These are phyloP conservation scores for Diplodia scrobiculata DNA, from an alignment of 2,329 filamentous ascomycete genomes.

Conservation along the genomic window DNA sequence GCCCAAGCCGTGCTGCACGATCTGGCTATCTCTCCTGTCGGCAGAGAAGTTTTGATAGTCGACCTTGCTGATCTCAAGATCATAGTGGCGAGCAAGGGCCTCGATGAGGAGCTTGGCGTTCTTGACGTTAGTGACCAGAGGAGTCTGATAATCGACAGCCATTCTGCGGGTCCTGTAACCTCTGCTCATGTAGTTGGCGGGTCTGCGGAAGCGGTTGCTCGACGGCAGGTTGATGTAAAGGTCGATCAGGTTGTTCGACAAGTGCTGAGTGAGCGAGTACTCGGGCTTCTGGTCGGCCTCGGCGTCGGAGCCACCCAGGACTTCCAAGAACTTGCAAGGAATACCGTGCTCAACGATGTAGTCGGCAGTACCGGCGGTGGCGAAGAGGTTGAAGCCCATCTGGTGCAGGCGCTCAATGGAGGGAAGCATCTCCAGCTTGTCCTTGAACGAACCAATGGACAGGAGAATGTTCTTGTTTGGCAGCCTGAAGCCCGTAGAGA, in stretches of 20 bases:
- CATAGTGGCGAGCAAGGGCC: constrained; percentile 85
- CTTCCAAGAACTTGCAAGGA: constrained; percentile 89
- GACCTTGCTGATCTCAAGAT: constrained; percentile 76
- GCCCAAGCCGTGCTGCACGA: constrained; percentile 49
- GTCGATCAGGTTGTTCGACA: constrained; percentile 97
- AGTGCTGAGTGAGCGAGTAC: constrained; percentile 93
- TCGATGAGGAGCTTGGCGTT: constrained; percentile 97
- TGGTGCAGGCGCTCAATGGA: constrained; percentile 86
- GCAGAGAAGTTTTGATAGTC: constrained; percentile 82
- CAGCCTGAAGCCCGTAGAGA: constrained; percentile 94
- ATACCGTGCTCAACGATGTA: constrained; percentile 93
- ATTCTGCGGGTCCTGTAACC: constrained; percentile 95
- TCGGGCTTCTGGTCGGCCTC: constrained; percentile 88
- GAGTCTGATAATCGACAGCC: constrained; percentile 97
- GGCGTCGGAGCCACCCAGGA: constrained; percentile 65
- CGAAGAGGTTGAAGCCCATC: constrained; percentile 93
- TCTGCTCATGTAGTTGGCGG: constrained; percentile 97
- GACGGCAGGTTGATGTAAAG: constrained; percentile 99
- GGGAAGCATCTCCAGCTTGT: constrained; percentile 95
- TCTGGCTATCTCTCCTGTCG: constrained; percentile 34
- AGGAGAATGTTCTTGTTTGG: constrained; percentile 94
- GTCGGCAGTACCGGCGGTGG: constrained; percentile 93
- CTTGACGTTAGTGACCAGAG: constrained; percentile 97
- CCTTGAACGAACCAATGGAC: constrained; percentile 95
- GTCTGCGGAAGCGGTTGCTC: constrained; percentile 93